Percentiles rank a stretch among this genome's conserved stretches.
These are phyloP conservation scores for Candida lessepsii DNA, from an alignment of 805 yeast genomes.

Conservation along the genomic window DNA sequence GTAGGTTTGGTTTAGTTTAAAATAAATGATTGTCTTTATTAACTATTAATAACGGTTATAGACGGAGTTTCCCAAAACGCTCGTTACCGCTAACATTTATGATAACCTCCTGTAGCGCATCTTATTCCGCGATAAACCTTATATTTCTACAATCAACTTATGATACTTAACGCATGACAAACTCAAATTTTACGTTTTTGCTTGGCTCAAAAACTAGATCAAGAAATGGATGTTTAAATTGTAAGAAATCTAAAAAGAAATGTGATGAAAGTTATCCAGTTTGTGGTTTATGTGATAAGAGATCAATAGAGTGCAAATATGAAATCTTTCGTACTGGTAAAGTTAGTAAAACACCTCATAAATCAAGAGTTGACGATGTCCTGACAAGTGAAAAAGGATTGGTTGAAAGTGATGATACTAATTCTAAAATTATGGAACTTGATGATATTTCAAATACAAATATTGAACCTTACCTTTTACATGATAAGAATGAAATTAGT, in stretches of 20 bases:
- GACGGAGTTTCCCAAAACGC: neutral
- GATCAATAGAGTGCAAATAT: constrained; percentile 6
- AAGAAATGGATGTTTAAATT: constrained; percentile 10
- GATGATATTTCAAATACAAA: neutral
- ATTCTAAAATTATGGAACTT: neutral
- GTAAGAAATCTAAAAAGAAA: constrained; percentile 11
- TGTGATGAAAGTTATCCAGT: constrained; percentile 9
- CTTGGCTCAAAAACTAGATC: constrained; percentile 8
- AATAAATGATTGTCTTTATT: no score
- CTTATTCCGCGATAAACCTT: no score
- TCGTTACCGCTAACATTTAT: no score
- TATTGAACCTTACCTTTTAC: neutral
- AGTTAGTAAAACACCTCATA: constrained; percentile 4
- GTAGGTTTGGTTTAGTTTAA: neutral
- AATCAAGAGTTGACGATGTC: no score
- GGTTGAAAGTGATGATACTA: no score
- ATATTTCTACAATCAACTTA: neutral
- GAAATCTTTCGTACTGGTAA: constrained; percentile 8
- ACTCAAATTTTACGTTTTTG: constrained; percentile 4
- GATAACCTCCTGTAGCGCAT: no score
- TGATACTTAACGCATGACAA: neutral
- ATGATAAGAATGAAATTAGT: neutral
- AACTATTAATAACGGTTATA: no score
- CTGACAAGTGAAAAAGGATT: no score
- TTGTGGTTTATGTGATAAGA: constrained; percentile 8